A percentile compares a stretch with the other conserved stretches of the same genome.
These are phyloP conservation scores for Umbelopsis sp. DNA, from an alignment of 192 early-diverging fungal species.

Conservation along the genomic window DNA sequence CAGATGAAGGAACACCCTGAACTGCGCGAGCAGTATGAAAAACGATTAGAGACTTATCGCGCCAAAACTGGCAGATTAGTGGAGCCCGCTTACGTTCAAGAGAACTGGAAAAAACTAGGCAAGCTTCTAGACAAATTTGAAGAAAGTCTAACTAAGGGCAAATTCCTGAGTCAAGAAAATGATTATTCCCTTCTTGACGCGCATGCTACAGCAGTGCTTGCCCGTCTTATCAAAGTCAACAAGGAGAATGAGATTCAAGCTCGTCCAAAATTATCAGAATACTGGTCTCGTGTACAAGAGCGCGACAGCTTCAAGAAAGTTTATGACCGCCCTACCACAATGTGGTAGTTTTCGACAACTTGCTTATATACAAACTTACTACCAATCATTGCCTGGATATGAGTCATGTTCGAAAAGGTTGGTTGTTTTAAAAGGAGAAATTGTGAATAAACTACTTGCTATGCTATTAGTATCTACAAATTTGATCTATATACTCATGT, in stretches of 20 bases:
- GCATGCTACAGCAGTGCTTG: background rate
- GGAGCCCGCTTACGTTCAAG: background rate
- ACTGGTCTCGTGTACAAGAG: background rate
- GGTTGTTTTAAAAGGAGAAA: too few species aligned
- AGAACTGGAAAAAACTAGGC: background rate
- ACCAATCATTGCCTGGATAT: too few species aligned
- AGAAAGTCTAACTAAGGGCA: background rate
- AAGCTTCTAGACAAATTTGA: constrained; percentile 1
- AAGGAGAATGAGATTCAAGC: background rate
- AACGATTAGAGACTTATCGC: background rate
- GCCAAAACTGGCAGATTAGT: background rate
- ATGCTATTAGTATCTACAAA: constrained; percentile 18
- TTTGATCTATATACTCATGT: constrained; percentile 36
- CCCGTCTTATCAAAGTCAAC: background rate
- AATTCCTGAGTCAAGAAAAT: constrained; percentile 14
- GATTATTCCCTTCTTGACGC: constrained; percentile 3
- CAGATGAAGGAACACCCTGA: constrained; percentile 4
- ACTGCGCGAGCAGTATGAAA: constrained; percentile 8
- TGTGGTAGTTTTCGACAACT: background rate
- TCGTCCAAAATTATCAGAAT: constrained; percentile 2
- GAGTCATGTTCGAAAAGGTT: too few species aligned
- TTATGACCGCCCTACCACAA: background rate
- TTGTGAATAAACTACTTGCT: background rate
- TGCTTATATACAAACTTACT: too few species aligned
- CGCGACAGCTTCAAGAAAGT: constrained; percentile 2